Conservation (phyloP, 2,329 filamentous ascomycete genomes). For the Cladosporium velox region DNA sequence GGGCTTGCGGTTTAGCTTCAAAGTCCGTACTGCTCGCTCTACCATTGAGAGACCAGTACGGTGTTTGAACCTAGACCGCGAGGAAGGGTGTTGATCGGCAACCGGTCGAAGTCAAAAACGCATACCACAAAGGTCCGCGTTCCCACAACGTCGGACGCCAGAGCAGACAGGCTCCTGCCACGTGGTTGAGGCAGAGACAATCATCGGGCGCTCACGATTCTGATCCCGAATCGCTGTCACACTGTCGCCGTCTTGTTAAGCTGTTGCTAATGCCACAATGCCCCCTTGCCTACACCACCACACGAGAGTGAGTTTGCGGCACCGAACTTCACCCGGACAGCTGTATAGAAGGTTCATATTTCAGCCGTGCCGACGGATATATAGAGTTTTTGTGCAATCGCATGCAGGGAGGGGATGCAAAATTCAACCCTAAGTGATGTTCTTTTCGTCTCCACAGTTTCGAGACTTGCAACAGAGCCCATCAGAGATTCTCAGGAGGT, state of each 20-base stretch:
- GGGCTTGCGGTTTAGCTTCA: no score
- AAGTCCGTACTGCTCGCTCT: no score
- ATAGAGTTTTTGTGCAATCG: neutral
- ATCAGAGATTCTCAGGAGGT: neutral
- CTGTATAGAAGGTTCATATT: neutral
- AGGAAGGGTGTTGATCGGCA: neutral
- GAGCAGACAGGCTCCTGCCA: neutral
- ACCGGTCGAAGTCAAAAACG: neutral
- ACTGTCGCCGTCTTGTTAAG: neutral
- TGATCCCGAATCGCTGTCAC: neutral
- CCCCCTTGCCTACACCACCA: neutral
- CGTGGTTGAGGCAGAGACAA: neutral
- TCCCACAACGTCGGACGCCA: neutral
- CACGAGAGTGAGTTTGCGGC: neutral
- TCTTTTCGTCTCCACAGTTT: neutral
- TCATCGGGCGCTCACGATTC: neutral
- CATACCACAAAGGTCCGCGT: neutral
- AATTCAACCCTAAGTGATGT: neutral
- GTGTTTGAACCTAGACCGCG: no score
- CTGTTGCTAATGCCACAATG: neutral
- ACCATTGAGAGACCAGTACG: no score
- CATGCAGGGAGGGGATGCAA: neutral
- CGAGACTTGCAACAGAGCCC: neutral
- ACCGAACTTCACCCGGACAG: neutral
- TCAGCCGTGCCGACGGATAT: neutral